Percentiles rank a stretch among this genome's conserved stretches.
phyloP scores from a whole-genome alignment of 2,329 filamentous ascomycete species.

The Trichoderma sp. region DNA sequence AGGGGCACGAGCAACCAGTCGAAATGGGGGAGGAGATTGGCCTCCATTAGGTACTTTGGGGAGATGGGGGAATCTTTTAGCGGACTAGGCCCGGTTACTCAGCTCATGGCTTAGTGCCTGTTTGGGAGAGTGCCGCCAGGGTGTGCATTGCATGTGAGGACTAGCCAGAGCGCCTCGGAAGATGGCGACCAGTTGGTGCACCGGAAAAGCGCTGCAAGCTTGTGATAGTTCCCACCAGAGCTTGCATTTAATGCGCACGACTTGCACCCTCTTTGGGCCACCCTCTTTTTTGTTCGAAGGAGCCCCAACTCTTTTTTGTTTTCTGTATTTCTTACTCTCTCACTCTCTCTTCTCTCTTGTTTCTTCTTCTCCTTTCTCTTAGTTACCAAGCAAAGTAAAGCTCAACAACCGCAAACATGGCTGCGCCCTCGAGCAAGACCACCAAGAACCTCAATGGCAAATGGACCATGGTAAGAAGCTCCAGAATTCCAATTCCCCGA shows the following conservation, averaged over 20 bases:
- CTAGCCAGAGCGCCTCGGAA: constrained; percentile 3
- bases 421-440: constrained; percentile 65
- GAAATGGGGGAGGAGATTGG: background rate
- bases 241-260: constrained; percentile 11
- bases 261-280: background rate
- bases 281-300: background rate
- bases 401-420: constrained; percentile 54
- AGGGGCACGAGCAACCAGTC: background rate
- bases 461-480: constrained; percentile 62
- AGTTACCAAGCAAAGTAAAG: background rate
- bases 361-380: background rate
- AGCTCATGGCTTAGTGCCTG: background rate
- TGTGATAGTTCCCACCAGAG: constrained; percentile 16
- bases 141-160: background rate
- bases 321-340: background rate
- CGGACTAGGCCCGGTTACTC: background rate
- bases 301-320: background rate
- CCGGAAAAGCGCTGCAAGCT: background rate
- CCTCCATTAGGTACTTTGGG: background rate
- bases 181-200: background rate
- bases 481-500: background rate
- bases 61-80: background rate
- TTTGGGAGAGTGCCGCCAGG: background rate
- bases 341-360: background rate
- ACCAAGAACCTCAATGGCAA: constrained; percentile 66